Base-by-base conservation (phyloP, 2,329 filamentous ascomycete genomes). In the Claviceps arundinis region DNA sequence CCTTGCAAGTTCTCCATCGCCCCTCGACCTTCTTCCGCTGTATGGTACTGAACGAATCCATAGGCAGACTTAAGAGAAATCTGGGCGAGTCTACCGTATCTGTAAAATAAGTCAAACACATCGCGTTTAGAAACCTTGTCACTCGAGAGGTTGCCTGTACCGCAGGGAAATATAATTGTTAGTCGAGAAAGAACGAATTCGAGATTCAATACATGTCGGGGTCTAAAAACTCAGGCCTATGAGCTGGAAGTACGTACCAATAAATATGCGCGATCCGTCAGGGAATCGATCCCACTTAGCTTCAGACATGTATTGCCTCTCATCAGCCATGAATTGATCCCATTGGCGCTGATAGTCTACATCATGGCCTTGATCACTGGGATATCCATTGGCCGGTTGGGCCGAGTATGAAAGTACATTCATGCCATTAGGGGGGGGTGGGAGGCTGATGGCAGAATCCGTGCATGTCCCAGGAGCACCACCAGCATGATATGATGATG, bases 51-150 rank as follows among this genome's bases (percentile, higher is more conserved):
- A 38, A 97, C 89, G 64, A 97, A 98, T 1, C 93, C 93, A 68
- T 95, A 97, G 1, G 90, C 90, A 58, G 93, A 89, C 68, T 97
- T 97, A 60, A 97, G 88, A 1, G 89, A 95, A 55, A 97, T 93
- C 65, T 98, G 93, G 2, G 90, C 91, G 47, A 98, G 74, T 55
- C 84, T 84, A 51, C 93, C 93, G 64, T 89, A 90, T 53, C 77
- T 78, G 63, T 89, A 82, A 64, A 98, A 97, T 17, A 91, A 77
- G 63, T 95, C 85, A 68, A 95, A 97, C 8, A 97, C 82, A 67
- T 97, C 90, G 58, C 86, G 81, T 69, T 97, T 97, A 6, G 88
- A 93, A 14, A 95, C 90, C 63, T 90, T 84, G 65, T 97, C 91
- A 50, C 87, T 91, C 1, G 89, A 90, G 11, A 98, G 76, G 64